Conservation (phyloP, 1,284 basidiomycete species). For the Peniophora sp. region DNA sequence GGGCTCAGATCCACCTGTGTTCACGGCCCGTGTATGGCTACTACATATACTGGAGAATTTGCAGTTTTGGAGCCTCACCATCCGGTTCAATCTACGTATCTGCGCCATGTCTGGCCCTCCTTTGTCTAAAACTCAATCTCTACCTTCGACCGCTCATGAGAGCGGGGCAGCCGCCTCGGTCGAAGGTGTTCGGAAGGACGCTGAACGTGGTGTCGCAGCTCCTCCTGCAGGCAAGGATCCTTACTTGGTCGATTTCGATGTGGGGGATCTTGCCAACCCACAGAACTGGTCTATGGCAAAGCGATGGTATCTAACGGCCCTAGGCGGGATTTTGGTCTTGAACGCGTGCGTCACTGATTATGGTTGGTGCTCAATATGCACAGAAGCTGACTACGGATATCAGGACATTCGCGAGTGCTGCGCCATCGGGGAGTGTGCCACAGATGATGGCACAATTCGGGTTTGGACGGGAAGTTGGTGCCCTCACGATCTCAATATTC, state of each 20-base stretch:
- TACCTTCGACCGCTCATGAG: too few relatives aligned
- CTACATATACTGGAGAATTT: too few relatives aligned
- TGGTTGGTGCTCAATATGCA: too few relatives aligned
- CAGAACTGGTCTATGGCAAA: slow-evolving; percentile 47
- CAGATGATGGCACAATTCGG: slow-evolving; percentile 44
- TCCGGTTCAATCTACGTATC: too few relatives aligned
- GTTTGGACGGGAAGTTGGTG: slow-evolving; percentile 42
- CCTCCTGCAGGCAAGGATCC: background rate
- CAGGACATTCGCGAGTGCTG: slow-evolving; percentile 58
- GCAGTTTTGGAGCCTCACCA: too few relatives aligned
- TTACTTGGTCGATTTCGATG: slow-evolving; percentile 25
- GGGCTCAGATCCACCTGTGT: too few relatives aligned
- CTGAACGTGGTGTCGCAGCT: too few relatives aligned
- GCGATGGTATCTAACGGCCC: slow-evolving; percentile 58
- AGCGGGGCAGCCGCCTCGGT: too few relatives aligned
- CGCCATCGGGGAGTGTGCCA: slow-evolving; percentile 39
- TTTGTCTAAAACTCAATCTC: too few relatives aligned
- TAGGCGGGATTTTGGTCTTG: slow-evolving; percentile 56
- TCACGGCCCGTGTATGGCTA: too few relatives aligned
- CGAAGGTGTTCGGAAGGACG: too few relatives aligned
- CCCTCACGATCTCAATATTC: slow-evolving; percentile 32
- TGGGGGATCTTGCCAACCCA: slow-evolving; percentile 35
- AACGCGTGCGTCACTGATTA: slow-evolving; percentile 45
- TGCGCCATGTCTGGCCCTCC: too few relatives aligned
- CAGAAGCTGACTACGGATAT: slow-evolving; percentile 8